phyloP scores from a whole-genome alignment of 805 yeast species.

The Blastobotrys americana region DNA sequence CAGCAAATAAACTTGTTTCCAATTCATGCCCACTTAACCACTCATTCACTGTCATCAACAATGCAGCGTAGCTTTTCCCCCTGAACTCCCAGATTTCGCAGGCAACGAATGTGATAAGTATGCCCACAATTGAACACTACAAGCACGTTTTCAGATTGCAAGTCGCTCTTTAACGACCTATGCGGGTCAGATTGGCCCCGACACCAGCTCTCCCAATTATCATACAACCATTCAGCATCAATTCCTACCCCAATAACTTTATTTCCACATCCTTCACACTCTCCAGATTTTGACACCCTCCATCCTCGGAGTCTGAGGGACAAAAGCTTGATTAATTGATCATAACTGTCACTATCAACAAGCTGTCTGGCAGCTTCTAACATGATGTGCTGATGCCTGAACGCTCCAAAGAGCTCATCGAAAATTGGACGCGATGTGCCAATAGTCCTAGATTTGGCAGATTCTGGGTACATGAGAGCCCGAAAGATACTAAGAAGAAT shows the following conservation, averaged over 20 bases:
- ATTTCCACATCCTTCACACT: constrained; percentile 74
- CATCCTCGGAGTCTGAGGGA: constrained; percentile 51
- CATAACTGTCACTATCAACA: constrained; percentile 49
- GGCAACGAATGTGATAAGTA: constrained; percentile 54
- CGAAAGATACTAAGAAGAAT: constrained; percentile 51
- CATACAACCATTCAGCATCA: constrained; percentile 40
- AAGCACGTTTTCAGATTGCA: constrained; percentile 28
- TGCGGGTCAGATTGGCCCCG: constrained; percentile 7
- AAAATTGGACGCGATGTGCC: constrained; percentile 55
- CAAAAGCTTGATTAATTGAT: constrained; percentile 39
- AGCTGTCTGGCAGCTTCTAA: constrained; percentile 45
- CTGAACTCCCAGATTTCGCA: constrained; percentile 40
- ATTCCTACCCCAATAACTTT: constrained; percentile 63
- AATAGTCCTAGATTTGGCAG: constrained; percentile 42
- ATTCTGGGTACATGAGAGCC: constrained; percentile 31
- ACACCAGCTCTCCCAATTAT: constrained; percentile 27
- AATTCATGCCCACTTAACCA: no score
- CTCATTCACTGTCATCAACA: no score
- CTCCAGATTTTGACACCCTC: constrained; percentile 43
- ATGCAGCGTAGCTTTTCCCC: constrained; percentile 32
- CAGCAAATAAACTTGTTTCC: no score
- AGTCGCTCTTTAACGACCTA: constrained; percentile 13
- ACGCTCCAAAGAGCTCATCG: constrained; percentile 56
- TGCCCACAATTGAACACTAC: constrained; percentile 60
- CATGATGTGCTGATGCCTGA: constrained; percentile 55